Evolutionary conservation across 192 early-diverging fungal genomes (phyloP).

Genomic region (Gryganskiella cystojenkinii): DNA sequence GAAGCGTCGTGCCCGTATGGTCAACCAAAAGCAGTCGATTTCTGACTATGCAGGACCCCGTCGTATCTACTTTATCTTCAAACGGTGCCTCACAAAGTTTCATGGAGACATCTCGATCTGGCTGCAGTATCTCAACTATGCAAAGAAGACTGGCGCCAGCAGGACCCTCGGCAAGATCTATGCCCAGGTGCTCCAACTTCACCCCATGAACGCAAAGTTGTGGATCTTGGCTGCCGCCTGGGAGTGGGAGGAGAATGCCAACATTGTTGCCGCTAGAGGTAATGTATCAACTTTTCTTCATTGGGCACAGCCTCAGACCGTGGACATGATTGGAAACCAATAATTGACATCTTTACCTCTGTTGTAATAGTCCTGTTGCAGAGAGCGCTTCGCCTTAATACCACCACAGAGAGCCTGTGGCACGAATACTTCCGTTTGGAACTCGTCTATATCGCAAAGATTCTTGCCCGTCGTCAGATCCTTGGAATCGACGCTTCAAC

Average conservation of each 20-base stretch:
- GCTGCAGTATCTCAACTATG: constrained; percentile 93
- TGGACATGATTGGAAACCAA: too few species aligned
- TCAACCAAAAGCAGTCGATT: constrained; percentile 59
- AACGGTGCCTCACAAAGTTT: constrained; percentile 82
- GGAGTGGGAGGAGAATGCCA: constrained; percentile 87
- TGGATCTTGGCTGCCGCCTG: constrained; percentile 94
- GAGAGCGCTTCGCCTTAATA: constrained; percentile 86
- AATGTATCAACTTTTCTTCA: constrained; percentile 5
- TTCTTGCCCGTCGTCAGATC: constrained; percentile 81
- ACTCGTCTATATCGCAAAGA: constrained; percentile 87
- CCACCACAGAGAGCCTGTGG: constrained; percentile 80
- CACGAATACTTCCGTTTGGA: constrained; percentile 95
- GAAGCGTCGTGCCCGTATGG: constrained; percentile 78
- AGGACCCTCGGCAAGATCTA: constrained; percentile 79
- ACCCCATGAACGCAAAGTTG: constrained; percentile 82
- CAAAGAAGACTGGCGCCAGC: constrained; percentile 60
- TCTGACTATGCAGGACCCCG: constrained; percentile 80
- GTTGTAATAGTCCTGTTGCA: constrained; percentile 75
- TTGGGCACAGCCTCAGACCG: too few species aligned
- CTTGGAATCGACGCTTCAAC: constrained; percentile 69
- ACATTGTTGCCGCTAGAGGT: constrained; percentile 82
- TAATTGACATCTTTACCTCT: too few species aligned
- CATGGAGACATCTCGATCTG: constrained; percentile 83
- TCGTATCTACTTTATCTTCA: constrained; percentile 85
- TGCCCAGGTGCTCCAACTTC: constrained; percentile 86